These are phyloP conservation scores for Aspergillus cristatus DNA, from an alignment of 495 filamentous ascomycete genomes.

Conservation along the genomic window DNA sequence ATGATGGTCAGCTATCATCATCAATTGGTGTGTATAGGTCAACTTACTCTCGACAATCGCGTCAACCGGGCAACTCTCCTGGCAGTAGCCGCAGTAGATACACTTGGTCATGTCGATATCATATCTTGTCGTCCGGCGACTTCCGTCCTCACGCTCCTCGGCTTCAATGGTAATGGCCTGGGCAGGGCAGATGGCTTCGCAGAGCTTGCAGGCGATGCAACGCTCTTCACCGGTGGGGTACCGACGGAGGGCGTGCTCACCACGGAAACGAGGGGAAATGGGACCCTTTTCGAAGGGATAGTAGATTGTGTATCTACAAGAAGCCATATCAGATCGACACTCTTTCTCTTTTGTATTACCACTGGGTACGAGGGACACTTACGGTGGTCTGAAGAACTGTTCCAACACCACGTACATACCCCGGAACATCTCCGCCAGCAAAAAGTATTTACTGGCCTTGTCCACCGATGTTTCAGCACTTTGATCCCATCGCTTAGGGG, in stretches of 20 bases:
- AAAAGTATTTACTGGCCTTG: slow-evolving; percentile 83
- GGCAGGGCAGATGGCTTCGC: slow-evolving; percentile 95
- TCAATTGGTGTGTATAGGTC: neutral
- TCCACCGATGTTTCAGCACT: slow-evolving; percentile 62
- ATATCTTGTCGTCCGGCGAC: slow-evolving; percentile 88
- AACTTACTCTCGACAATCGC: slow-evolving; percentile 82
- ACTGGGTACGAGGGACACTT: no score
- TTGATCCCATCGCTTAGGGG: slow-evolving; percentile 60
- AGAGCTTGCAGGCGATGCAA: slow-evolving; percentile 98
- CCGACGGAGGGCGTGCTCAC: slow-evolving; percentile 88
- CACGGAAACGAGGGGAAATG: slow-evolving; percentile 94
- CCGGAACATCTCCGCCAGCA: slow-evolving; percentile 87
- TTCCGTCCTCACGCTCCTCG: slow-evolving; percentile 93
- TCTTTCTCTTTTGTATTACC: neutral
- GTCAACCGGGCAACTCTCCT: slow-evolving; percentile 97
- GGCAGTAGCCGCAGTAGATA: slow-evolving; percentile 99
- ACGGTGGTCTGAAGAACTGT: slow-evolving; percentile 97
- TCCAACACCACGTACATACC: slow-evolving; percentile 98
- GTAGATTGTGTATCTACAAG: slow-evolving; percentile 85
- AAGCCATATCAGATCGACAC: neutral
- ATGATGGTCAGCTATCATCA: slow-evolving; percentile 14
- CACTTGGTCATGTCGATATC: slow-evolving; percentile 99
- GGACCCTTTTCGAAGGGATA: slow-evolving; percentile 99
- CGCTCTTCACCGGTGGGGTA: slow-evolving; percentile 97
- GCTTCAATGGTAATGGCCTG: slow-evolving; percentile 98